phyloP scores from a whole-genome alignment of 768 basidiomycete species.

The Amanita molliuscula region DNA sequence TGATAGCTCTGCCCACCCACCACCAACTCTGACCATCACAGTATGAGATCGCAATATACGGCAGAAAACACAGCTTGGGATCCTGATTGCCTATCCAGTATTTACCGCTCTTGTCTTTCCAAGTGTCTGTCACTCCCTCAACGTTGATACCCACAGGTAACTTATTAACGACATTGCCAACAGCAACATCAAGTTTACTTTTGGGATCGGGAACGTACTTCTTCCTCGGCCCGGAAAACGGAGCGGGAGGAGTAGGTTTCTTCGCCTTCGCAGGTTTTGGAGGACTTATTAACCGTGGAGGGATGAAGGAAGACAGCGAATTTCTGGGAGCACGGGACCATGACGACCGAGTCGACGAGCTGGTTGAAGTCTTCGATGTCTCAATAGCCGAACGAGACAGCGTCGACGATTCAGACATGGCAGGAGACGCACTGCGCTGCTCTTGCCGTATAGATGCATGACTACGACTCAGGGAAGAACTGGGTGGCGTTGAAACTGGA shows the following conservation, averaged over 20 bases:
- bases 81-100: slow-evolving; percentile 95
- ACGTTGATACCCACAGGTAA: slow-evolving; percentile 78
- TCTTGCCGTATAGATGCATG: slow-evolving; percentile 28
- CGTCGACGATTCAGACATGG: slow-evolving; percentile 48
- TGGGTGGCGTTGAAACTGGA: slow-evolving; percentile 23
- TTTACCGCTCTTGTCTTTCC: slow-evolving; percentile 90
- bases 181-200: slow-evolving; percentile 85
- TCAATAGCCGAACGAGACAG: slow-evolving; percentile 33
- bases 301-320: slow-evolving; percentile 38
- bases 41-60: slow-evolving; percentile 85
- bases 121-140: slow-evolving; percentile 71
- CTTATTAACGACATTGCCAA: slow-evolving; percentile 86
- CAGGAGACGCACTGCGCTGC: slow-evolving; percentile 44
- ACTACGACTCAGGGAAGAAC: slow-evolving; percentile 25
- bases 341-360: slow-evolving; percentile 35
- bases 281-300: slow-evolving; percentile 33
- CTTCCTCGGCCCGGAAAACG: slow-evolving; percentile 30
- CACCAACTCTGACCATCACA: slow-evolving; percentile 94
- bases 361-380: slow-evolving; percentile 27
- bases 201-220: slow-evolving; percentile 83
- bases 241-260: slow-evolving; percentile 15
- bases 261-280: slow-evolving; percentile 20
- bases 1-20: slow-evolving; percentile 88
- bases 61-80: slow-evolving; percentile 85
- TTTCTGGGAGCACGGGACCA: slow-evolving; percentile 64